Evolutionary conservation across 1,284 basidiomycete species (phyloP).

Genomic region (Fomitopsis palustris): DNA sequence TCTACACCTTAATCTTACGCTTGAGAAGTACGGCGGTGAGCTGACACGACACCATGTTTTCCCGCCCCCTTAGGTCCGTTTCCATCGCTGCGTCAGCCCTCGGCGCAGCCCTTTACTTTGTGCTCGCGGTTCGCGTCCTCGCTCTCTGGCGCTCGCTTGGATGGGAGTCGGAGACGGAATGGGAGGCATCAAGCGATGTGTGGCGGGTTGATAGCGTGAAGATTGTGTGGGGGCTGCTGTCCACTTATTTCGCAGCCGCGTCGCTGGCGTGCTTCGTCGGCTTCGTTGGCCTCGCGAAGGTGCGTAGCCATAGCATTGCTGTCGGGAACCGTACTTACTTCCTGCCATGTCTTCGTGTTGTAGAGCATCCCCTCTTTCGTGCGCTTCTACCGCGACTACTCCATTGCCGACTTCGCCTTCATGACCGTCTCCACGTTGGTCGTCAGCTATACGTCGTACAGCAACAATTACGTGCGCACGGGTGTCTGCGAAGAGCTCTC

Average conservation of each 20-base stretch:
- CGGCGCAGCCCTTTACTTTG: conserved; percentile 52
- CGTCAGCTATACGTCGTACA: conserved; percentile 57
- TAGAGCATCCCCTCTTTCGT: conserved; percentile 53
- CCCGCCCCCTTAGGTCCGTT: conserved; percentile 40
- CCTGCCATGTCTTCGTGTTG: neutral
- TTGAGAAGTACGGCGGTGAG: conserved; percentile 4
- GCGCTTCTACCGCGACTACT: conserved; percentile 68
- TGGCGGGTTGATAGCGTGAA: conserved; percentile 60
- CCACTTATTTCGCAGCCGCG: conserved; percentile 61
- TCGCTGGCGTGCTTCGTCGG: conserved; percentile 59
- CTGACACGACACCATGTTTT: conserved; percentile 9
- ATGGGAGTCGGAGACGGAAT: conserved; percentile 69
- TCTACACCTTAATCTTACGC: neutral
- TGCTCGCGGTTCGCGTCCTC: conserved; percentile 52
- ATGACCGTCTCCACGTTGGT: conserved; percentile 52
- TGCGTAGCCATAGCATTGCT: conserved; percentile 27
- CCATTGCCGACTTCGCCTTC: conserved; percentile 70
- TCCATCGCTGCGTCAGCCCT: conserved; percentile 53
- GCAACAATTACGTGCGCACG: conserved; percentile 47
- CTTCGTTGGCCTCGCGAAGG: conserved; percentile 65
- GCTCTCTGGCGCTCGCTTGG: conserved; percentile 56
- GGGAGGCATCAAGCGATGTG: conserved; percentile 59
- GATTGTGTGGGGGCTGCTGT: conserved; percentile 62
- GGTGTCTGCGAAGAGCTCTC: conserved; percentile 70
- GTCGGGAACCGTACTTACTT: neutral